phyloP scores from a whole-genome alignment of 768 basidiomycete species.

The Lentinula lateritia region DNA sequence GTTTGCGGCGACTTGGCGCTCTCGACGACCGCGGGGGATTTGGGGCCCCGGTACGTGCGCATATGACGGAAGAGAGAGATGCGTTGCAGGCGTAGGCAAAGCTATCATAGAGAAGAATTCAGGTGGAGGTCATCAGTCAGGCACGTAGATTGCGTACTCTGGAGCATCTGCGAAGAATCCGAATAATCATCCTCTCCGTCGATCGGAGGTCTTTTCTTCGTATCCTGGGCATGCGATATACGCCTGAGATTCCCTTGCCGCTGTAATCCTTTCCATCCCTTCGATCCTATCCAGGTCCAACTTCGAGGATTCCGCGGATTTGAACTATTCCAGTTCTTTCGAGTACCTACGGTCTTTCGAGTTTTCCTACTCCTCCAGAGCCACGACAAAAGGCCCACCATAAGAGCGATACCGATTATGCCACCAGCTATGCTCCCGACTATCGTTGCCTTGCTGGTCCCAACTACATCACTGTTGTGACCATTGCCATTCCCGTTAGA shows the following conservation, averaged over 20 bases:
- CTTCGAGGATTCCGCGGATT: not conserved
- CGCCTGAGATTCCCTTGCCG: not conserved
- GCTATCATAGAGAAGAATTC: not conserved
- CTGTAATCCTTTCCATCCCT: not conserved
- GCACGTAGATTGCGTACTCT: not conserved
- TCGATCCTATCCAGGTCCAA: not conserved
- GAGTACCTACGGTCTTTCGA: not conserved
- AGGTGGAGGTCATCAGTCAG: too few relatives aligned
- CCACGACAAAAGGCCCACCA: not conserved
- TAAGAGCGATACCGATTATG: not conserved
- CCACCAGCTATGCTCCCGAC: not conserved
- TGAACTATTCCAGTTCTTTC: too few relatives aligned
- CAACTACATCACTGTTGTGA: not conserved
- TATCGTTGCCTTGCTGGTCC: not conserved
- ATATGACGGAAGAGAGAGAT: not conserved
- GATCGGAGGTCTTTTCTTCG: not conserved
- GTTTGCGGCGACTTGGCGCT: not conserved
- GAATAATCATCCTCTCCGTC: not conserved
- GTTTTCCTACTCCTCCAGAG: not conserved
- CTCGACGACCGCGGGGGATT: not conserved
- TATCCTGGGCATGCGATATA: not conserved
- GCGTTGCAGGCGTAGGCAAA: not conserved
- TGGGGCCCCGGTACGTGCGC: not conserved
- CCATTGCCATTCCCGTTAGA: not conserved
- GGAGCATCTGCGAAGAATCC: not conserved